Percentiles rank a stretch among this genome's conserved stretches.
These are phyloP conservation scores for Elsinoe batatas DNA, from an alignment of 2,329 filamentous ascomycete genomes.

Conservation along the genomic window DNA sequence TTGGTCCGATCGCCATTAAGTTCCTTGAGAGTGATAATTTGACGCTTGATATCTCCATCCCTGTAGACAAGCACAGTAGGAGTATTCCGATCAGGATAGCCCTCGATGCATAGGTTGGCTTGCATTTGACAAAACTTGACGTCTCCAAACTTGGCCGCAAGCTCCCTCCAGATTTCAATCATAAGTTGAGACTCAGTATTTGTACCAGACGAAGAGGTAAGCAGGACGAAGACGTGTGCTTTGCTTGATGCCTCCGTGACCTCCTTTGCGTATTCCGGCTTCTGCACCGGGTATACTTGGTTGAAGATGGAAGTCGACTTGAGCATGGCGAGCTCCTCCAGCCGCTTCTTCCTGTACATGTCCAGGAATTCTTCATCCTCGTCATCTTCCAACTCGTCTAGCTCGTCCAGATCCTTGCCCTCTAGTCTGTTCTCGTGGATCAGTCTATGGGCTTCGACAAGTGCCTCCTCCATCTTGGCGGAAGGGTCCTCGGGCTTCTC, in stretches of 20 bases:
- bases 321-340: conserved; percentile 69
- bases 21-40: conserved; percentile 79
- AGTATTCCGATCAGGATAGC: conserved; percentile 89
- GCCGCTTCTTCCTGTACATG: conserved; percentile 75
- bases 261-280: conserved; percentile 83
- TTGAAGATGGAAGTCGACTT: conserved; percentile 73
- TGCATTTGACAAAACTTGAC: conserved; percentile 97
- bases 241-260: conserved; percentile 82
- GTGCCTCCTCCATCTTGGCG: conserved; percentile 89
- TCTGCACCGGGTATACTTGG: conserved; percentile 85
- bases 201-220: conserved; percentile 66
- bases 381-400: conserved; percentile 87
- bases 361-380: conserved; percentile 91
- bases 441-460: conserved; percentile 69
- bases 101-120: conserved; percentile 86
- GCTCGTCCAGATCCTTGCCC: conserved; percentile 86
- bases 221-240: conserved; percentile 60
- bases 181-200: conserved; percentile 80
- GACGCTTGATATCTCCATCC: conserved; percentile 83
- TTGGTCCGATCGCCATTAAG: conserved; percentile 62
- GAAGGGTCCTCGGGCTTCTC: conserved; percentile 94
- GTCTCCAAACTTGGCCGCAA: conserved; percentile 79
- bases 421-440: conserved; percentile 89
- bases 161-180: conserved; percentile 73
- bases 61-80: conserved; percentile 89